phyloP scores from a whole-genome alignment of 257 asterid species.

The Forsythia viridissima region DNA sequence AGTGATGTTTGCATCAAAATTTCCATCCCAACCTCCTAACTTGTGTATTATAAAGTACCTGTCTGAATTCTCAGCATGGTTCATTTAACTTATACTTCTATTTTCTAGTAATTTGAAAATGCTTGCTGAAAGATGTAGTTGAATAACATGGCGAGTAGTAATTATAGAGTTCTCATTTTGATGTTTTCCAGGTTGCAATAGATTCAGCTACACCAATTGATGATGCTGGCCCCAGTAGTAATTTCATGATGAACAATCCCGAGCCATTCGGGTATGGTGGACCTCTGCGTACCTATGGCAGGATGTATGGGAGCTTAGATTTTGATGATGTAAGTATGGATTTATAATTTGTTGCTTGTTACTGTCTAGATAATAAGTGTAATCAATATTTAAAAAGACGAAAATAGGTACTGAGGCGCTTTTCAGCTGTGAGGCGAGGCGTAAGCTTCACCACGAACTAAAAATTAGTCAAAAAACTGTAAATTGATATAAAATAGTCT shows the following conservation, averaged over 20 bases:
- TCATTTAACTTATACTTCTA: neutral
- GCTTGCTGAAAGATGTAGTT: neutral
- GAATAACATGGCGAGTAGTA: neutral
- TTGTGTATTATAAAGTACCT: neutral
- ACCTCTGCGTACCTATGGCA: constrained; percentile 77
- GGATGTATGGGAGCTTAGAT: constrained; percentile 86
- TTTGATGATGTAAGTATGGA: constrained; percentile 84
- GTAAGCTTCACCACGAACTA: too few species aligned
- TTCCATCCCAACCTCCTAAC: neutral
- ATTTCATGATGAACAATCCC: constrained; percentile 59
- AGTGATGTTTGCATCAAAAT: neutral
- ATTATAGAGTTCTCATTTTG: constrained; percentile 1
- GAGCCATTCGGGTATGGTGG: constrained; percentile 87
- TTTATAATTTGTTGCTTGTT: constrained; percentile 12
- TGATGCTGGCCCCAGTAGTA: constrained; percentile 83
- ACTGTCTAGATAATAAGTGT: neutral
- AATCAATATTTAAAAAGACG: too few species aligned
- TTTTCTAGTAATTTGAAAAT: neutral
- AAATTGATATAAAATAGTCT: too few species aligned
- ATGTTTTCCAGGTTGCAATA: constrained; percentile 76
- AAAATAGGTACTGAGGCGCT: too few species aligned
- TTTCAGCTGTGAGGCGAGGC: too few species aligned
- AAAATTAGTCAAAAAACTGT: too few species aligned
- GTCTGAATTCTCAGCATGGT: constrained; percentile 1
- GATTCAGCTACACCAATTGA: constrained; percentile 99